A percentile compares a stretch with the other conserved stretches of the same genome.
Conservation (phyloP, 805 yeast species). For the Ogataea siamensis region DNA sequence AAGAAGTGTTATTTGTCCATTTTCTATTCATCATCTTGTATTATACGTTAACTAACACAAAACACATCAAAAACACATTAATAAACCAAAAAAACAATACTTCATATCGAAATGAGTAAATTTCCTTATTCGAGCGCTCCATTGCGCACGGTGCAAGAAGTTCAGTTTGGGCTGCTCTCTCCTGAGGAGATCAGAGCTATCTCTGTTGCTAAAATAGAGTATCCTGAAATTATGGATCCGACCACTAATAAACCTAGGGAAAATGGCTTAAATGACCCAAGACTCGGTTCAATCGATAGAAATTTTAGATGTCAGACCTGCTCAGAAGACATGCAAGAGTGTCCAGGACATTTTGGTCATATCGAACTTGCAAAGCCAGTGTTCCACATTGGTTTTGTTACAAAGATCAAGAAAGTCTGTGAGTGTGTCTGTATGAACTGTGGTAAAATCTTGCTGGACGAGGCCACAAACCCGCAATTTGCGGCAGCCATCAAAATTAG, state of each 20-base stretch:
- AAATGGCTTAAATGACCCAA: slow-evolving; percentile 96
- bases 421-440: slow-evolving; percentile 99
- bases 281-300: slow-evolving; percentile 95
- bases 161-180: slow-evolving; percentile 95
- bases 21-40: slow-evolving; percentile 15
- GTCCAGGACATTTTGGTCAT: slow-evolving; percentile 99
- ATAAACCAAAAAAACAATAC: slow-evolving; percentile 16
- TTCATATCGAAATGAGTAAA: slow-evolving; percentile 33
- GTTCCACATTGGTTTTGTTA: slow-evolving; percentile 92
- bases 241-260: slow-evolving; percentile 91
- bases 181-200: slow-evolving; percentile 98
- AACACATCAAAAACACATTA: slow-evolving; percentile 6
- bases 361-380: slow-evolving; percentile 98
- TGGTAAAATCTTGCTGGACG: slow-evolving; percentile 90
- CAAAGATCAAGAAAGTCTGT: slow-evolving; percentile 90
- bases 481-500: slow-evolving; percentile 85
- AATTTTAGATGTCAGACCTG: slow-evolving; percentile 98
- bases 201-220: slow-evolving; percentile 96
- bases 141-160: slow-evolving; percentile 94
- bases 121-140: slow-evolving; percentile 99
- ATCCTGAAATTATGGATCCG: slow-evolving; percentile 99
- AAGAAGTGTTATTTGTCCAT: slow-evolving; percentile 11
- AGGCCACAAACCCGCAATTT: slow-evolving; percentile 66
- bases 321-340: slow-evolving; percentile 98
- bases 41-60: slow-evolving; percentile 14